Evolutionary conservation across 768 basidiomycete genomes (phyloP), one percentile per base, ranked within the genome.

Genomic region (Tubosaeta sp.): DNA sequence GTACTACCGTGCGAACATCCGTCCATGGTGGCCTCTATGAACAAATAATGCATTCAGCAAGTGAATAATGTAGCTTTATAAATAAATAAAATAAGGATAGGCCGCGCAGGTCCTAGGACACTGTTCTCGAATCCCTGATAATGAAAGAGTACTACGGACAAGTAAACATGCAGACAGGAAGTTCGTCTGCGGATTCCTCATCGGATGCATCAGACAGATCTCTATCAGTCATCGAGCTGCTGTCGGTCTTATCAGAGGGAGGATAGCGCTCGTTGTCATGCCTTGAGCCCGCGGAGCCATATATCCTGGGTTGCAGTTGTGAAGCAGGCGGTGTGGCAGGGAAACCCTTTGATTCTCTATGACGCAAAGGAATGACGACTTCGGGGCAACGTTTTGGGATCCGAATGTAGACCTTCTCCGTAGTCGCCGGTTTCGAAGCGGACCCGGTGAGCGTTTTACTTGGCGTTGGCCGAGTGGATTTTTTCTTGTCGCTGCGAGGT

Each of bases 1-100:
- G 60, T 46, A 55, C 31, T 8, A 33, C 50, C 68, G 66, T 68
- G 66, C 13, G 68, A 66, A 59, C 22, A 22, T 22, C 22, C 22
- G 22, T 22, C 22, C 22, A 22, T 22, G 22, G 22, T 22, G 22
- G 22, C 25, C 16, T 51, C 46, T 55, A 51, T 35, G 17, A 32
- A 27, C 48, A 35, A 29, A 55, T 46, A 54, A 38, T 29, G 27
- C 44, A 44, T 31, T 22, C 32, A 9, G 37, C 29, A 22, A 22
- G 32, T 22, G 29, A 11, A 35, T 45, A 33, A 35, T 34, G 51
- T 54, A 61, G 37, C 32, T 26, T 47, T 49, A 39, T 48, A 48
- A 46, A 59, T 69, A 70, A 63, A 70, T 69, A 71, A 49, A 65
- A 68, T 68, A 68, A 68, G 56, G 61, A 68, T 68, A 68, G 46